Base-by-base conservation (phyloP, 176 grass and related monocot genomes). In the Aechmea fasciata region DNA sequence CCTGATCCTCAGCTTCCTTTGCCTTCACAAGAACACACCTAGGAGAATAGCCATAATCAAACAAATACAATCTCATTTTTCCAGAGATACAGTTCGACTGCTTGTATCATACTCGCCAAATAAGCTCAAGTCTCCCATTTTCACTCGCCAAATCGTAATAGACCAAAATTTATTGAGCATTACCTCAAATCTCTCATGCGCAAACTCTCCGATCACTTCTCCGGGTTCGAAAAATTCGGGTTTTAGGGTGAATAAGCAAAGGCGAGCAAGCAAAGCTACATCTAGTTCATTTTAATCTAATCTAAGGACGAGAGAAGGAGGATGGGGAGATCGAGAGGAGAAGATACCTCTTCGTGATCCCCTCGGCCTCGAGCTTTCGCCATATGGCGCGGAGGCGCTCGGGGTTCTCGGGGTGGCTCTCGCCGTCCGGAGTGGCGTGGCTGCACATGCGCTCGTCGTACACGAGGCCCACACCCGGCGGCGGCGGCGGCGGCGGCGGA, bases 401-500 rank as follows among this genome's bases (percentile, higher is more conserved):
- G 71, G 94, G 89, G 26, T 81, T 87, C 76, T 97, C 93, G 51
- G 86, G 86, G 29, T 97, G 93, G 2, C 69, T 62, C 74, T 85
- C 84, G 18, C 89, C 81, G 19, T 92, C 73, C 1, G 86, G 86
- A 20, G 84, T 85, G 71, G 79, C 79, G 84, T 97, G 94, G 61
- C 64, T 64, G 84, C 89, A 90, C 94, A 97, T 97, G 86, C 94
- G 51, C 14, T 97, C 86, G 79, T 97, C 94, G 82, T 97, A 97
- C 12, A 97, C 74, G 17, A 97, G 77, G 49, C 89, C 93, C 25
- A 97, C 88, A 68, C 48, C 29, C 18, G 78, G 22, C 49, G 55
- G 48, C 2, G 48, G 33, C 48, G 72, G 47, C 17, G n/a, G n/a
- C 22, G 33, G 64, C 18, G 23, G 50, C 29, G 71, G 0, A 65